Percentiles rank a stretch among this genome's conserved stretches.
Evolutionary conservation across 441 rosid species (phyloP).

Genomic region (Euphorbia corollata): DNA sequence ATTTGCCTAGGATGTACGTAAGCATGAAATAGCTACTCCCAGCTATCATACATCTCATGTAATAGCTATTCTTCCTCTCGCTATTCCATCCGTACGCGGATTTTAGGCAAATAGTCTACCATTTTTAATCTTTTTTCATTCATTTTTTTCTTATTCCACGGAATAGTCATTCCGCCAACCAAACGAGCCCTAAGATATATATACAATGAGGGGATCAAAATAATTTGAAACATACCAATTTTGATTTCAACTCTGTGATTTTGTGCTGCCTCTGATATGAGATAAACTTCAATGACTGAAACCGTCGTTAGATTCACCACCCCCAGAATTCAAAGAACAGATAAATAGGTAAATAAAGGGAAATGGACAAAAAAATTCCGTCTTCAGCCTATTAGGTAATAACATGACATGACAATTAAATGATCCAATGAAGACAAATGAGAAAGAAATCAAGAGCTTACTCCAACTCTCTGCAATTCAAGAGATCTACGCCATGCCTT

Average conservation of each 20-base stretch:
- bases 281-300: slow-evolving; percentile 69
- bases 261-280: slow-evolving; percentile 42
- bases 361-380: slow-evolving; percentile 12
- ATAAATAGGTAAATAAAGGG: not conserved
- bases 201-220: not conserved
- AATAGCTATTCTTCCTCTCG: no score
- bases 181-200: no score
- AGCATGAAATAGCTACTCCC: no score
- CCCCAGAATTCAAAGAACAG: not conserved
- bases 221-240: slow-evolving; percentile 34
- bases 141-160: no score
- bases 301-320: slow-evolving; percentile 7
- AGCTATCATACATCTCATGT: no score
- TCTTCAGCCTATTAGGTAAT: not conserved
- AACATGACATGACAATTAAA: not conserved
- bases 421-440: slow-evolving; percentile 3
- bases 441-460: slow-evolving; percentile 25
- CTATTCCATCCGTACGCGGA: no score
- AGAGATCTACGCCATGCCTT: slow-evolving; percentile 65
- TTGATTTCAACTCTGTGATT: slow-evolving; percentile 43
- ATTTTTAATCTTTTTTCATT: no score
- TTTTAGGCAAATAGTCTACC: no score
- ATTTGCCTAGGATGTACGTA: no score
- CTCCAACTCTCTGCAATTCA: slow-evolving; percentile 67
- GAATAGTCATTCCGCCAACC: no score